A percentile compares a stretch with the other conserved stretches of the same genome.
These are phyloP conservation scores for Calocybe gambosa DNA, from an alignment of 1,284 basidiomycete species.

Conservation along the genomic window DNA sequence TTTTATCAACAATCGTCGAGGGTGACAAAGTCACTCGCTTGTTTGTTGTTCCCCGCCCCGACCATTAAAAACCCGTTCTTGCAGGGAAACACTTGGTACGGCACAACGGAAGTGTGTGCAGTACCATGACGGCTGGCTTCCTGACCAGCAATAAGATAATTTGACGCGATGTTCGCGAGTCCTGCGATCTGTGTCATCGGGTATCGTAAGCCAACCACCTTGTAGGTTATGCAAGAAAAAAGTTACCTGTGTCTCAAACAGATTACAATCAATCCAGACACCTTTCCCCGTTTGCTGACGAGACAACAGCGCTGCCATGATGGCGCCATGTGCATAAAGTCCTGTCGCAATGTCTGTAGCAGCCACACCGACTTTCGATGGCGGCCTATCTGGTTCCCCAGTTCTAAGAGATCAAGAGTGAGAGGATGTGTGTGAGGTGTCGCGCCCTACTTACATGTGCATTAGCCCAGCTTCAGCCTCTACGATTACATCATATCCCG, in stretches of 20 bases:
- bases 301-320: slow-evolving; percentile 86
- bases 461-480: slow-evolving; percentile 91
- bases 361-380: slow-evolving; percentile 89
- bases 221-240: slow-evolving; percentile 13
- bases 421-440: not conserved
- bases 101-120: slow-evolving; percentile 86
- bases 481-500: slow-evolving; percentile 89
- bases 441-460: slow-evolving; percentile 68
- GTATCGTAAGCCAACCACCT: not conserved
- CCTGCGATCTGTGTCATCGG: slow-evolving; percentile 65
- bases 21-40: slow-evolving; percentile 39
- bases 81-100: slow-evolving; percentile 89
- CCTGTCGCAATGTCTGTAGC: slow-evolving; percentile 90
- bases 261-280: slow-evolving; percentile 85
- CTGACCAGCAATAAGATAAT: slow-evolving; percentile 84
- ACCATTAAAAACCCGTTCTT: slow-evolving; percentile 91
- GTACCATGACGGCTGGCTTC: slow-evolving; percentile 90
- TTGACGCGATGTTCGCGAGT: slow-evolving; percentile 89
- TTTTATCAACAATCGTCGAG: not conserved
- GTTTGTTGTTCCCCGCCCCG: slow-evolving; percentile 87
- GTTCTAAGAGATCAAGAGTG: slow-evolving; percentile 46
- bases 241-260: slow-evolving; percentile 79
- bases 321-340: slow-evolving; percentile 89
- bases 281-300: slow-evolving; percentile 83
- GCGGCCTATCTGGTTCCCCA: slow-evolving; percentile 82